These are phyloP conservation scores for Malbranchea zuffiana DNA, from an alignment of 2,329 filamentous ascomycete genomes.

Conservation along the genomic window DNA sequence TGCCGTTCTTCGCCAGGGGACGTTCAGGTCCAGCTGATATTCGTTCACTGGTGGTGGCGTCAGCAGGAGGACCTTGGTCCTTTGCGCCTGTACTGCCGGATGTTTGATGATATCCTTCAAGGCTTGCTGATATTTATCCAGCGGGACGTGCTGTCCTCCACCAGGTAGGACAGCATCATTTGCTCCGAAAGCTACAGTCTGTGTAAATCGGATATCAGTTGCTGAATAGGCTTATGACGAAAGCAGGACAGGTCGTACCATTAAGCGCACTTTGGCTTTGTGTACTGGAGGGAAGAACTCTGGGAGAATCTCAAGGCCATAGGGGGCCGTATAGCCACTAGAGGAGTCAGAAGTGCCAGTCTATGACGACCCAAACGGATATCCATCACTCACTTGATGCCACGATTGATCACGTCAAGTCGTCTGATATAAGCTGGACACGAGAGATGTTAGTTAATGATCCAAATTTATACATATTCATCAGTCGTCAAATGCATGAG, in stretches of 20 bases:
- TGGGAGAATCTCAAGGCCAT: constrained; percentile 59
- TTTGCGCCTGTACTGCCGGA: constrained; percentile 56
- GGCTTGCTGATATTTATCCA: constrained; percentile 66
- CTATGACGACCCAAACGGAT: neutral
- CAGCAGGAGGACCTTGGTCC: constrained; percentile 63
- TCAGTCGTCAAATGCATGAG: too few species aligned
- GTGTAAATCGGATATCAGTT: constrained; percentile 1
- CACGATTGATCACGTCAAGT: constrained; percentile 79
- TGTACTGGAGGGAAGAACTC: constrained; percentile 59
- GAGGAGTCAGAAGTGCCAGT: constrained; percentile 11
- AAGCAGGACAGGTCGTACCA: constrained; percentile 24
- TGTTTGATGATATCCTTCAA: constrained; percentile 62
- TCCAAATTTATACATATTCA: too few species aligned
- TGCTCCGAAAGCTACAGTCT: constrained; percentile 76
- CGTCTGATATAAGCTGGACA: constrained; percentile 61
- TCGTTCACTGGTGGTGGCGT: constrained; percentile 75
- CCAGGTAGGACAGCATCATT: constrained; percentile 71
- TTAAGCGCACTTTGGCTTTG: constrained; percentile 36
- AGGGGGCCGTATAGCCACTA: constrained; percentile 69
- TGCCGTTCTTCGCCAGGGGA: constrained; percentile 46
- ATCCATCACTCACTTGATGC: constrained; percentile 48
- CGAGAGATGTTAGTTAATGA: too few species aligned
- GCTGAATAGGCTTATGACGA: neutral
- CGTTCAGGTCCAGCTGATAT: constrained; percentile 47
- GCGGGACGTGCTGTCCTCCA: constrained; percentile 62